These are phyloP conservation scores for Excoecaria cochinchinensis DNA, from an alignment of 345 rosid species.

Conservation along the genomic window DNA sequence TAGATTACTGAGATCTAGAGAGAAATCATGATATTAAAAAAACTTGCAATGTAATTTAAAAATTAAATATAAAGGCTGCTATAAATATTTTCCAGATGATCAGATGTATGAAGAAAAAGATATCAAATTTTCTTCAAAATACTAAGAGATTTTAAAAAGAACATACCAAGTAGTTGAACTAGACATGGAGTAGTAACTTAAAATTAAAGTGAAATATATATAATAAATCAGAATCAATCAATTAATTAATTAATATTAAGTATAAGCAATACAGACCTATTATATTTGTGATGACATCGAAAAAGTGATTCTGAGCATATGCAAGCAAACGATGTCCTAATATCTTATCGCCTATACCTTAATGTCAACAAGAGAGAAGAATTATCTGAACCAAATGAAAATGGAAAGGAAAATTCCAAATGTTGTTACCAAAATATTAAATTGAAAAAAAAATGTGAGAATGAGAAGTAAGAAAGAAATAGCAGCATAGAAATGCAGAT, in stretches of 20 bases:
- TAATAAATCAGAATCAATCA: too few relatives aligned
- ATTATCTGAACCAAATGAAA: not conserved
- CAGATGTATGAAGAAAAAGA: not conserved
- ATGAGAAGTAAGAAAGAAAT: not conserved
- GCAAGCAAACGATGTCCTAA: not conserved
- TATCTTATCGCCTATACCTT: not conserved
- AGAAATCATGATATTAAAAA: conserved; percentile 10
- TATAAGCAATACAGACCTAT: conserved; percentile 93
- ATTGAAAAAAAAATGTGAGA: not conserved
- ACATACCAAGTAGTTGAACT: too few relatives aligned
- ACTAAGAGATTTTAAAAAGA: too few relatives aligned
- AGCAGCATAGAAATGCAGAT: not conserved
- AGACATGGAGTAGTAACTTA: too few relatives aligned
- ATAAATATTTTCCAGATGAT: not conserved
- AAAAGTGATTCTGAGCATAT: conserved; percentile 97
- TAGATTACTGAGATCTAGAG: conserved; percentile 83
- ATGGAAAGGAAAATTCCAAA: not conserved
- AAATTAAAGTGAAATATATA: too few relatives aligned
- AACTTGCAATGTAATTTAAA: not conserved
- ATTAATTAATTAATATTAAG: too few relatives aligned
- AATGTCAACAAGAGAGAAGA: not conserved
- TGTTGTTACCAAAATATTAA: not conserved
- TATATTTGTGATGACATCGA: conserved; percentile 87
- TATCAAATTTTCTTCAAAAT: too few relatives aligned
- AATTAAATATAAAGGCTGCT: not conserved